phyloP scores from a whole-genome alignment of 176 grass and related monocot species.

The Ananas comosus region DNA sequence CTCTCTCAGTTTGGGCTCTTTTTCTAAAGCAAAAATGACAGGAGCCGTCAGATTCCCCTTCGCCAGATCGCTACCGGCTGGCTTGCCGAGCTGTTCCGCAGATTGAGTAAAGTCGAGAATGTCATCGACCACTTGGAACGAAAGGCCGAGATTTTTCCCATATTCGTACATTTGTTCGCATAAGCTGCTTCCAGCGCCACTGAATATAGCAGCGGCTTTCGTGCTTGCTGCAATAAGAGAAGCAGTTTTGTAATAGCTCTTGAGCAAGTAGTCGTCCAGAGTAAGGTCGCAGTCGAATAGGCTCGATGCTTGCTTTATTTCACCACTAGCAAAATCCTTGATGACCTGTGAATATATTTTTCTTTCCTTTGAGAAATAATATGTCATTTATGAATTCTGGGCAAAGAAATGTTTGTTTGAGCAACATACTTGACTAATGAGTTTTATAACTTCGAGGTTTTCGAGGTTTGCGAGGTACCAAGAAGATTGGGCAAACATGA shows the following conservation, averaged over 20 bases:
- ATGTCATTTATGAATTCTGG: not conserved
- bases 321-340: conserved; percentile 92
- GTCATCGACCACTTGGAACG: conserved; percentile 89
- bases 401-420: conserved; percentile 9
- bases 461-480: conserved; percentile 96
- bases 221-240: conserved; percentile 83
- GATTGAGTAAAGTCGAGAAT: conserved; percentile 97
- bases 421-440: conserved; percentile 80
- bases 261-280: conserved; percentile 82
- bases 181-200: conserved; percentile 27
- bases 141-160: conserved; percentile 74
- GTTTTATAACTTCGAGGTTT: conserved; percentile 91
- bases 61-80: conserved; percentile 55
- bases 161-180: conserved; percentile 87
- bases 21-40: conserved; percentile 62
- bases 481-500: conserved; percentile 96
- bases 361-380: not conserved
- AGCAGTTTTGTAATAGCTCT: conserved; percentile 96
- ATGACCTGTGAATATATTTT: conserved; percentile 49
- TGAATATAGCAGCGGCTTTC: conserved; percentile 81
- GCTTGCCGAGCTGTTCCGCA: conserved; percentile 79
- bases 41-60: conserved; percentile 83
- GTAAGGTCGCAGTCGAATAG: conserved; percentile 73
- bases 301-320: conserved; percentile 83
- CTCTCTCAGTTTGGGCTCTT: conserved; percentile 48